These are phyloP conservation scores for Polyplosphaeria fusca DNA, from an alignment of 495 filamentous ascomycete species.

Conservation along the genomic window DNA sequence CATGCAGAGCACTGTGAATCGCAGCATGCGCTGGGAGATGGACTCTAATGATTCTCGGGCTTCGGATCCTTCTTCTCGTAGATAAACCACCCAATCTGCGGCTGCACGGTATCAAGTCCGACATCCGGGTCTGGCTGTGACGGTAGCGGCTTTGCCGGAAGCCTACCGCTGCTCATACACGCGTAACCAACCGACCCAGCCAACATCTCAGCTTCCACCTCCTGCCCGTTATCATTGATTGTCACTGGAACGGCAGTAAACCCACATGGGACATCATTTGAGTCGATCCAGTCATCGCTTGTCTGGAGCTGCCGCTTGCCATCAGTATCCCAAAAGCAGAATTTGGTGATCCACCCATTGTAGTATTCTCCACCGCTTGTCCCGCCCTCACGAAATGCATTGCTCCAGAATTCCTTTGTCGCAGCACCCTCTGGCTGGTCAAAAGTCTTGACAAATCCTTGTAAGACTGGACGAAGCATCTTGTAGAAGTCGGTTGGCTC, in stretches of 20 bases:
- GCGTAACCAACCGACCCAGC: constrained; percentile 5
- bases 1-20: too few relatives aligned
- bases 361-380: background rate
- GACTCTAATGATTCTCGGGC: too few relatives aligned
- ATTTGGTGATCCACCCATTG: constrained; percentile 24
- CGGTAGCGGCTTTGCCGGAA: background rate
- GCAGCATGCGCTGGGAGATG: too few relatives aligned
- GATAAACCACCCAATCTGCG: background rate
- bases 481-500: constrained; percentile 34
- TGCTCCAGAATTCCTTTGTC: constrained; percentile 27
- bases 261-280: background rate
- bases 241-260: background rate
- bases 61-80: background rate
- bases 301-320: background rate
- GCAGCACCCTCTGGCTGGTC: background rate
- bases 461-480: constrained; percentile 15
- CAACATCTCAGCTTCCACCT: background rate
- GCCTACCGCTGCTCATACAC: background rate
- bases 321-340: constrained; percentile 22
- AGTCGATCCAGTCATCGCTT: background rate
- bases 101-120: background rate
- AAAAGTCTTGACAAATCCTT: constrained; percentile 27
- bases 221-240: constrained; percentile 2
- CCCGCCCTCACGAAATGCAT: background rate
- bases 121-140: background rate